Percentiles rank a stretch among this genome's conserved stretches.
phyloP scores from a whole-genome alignment of 2,329 filamentous ascomycete genomes.

The Pseudogymnoascus sp. region DNA sequence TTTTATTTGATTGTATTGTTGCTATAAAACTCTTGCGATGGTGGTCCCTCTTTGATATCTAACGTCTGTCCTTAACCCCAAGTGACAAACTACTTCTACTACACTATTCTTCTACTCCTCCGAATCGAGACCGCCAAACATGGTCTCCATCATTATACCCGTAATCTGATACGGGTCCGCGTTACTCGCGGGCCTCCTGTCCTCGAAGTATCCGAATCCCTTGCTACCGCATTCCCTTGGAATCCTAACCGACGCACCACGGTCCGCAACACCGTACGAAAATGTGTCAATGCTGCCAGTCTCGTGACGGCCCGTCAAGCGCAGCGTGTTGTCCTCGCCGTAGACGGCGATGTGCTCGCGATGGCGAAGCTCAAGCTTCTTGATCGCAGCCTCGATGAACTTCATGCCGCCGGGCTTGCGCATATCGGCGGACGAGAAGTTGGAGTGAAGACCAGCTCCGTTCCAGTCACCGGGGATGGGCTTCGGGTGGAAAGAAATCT shows the following conservation, averaged over 20 bases:
- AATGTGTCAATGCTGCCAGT: slow-evolving; percentile 91
- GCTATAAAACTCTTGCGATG: slow-evolving; percentile 4
- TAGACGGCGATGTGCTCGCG: slow-evolving; percentile 85
- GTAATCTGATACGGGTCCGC: slow-evolving; percentile 72
- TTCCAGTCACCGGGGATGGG: slow-evolving; percentile 96
- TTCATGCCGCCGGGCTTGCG: slow-evolving; percentile 91
- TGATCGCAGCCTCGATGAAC: slow-evolving; percentile 77
- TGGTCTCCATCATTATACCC: slow-evolving; percentile 30
- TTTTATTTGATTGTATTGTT: slow-evolving; percentile 5
- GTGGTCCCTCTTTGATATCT: slow-evolving; percentile 3
- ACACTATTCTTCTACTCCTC: background rate
- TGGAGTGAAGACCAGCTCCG: slow-evolving; percentile 85
- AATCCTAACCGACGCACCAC: slow-evolving; percentile 88
- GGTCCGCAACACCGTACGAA: slow-evolving; percentile 90
- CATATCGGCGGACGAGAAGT: slow-evolving; percentile 88
- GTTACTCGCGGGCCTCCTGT: slow-evolving; percentile 74
- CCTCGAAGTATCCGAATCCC: slow-evolving; percentile 92
- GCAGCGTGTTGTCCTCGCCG: slow-evolving; percentile 89
- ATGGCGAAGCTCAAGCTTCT: slow-evolving; percentile 74
- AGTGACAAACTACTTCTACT: slow-evolving; percentile 6
- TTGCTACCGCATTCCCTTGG: slow-evolving; percentile 77
- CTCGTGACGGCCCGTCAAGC: slow-evolving; percentile 90
- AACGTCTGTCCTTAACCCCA: slow-evolving; percentile 3
- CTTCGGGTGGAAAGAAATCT: slow-evolving; percentile 94
- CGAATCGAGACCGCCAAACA: slow-evolving; percentile 8